A percentile compares a stretch with the other conserved stretches of the same genome.
Evolutionary conservation across 441 rosid species (phyloP).

Genomic region (Lepidium campestre): DNA sequence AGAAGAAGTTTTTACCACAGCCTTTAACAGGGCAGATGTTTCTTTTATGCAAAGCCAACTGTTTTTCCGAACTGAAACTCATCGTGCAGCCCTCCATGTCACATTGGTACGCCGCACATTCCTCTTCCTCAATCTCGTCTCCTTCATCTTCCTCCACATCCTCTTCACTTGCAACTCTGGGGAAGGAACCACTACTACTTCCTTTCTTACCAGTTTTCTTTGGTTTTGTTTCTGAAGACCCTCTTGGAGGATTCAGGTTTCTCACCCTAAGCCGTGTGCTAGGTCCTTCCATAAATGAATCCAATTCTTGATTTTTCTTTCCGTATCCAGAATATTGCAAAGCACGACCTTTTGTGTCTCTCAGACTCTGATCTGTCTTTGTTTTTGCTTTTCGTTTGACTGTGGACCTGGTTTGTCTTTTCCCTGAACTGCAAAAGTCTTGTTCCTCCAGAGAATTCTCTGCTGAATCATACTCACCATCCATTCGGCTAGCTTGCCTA

Average conservation of each 20-base stretch:
- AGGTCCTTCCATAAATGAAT: slow-evolving; percentile 61
- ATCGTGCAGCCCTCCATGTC: slow-evolving; percentile 92
- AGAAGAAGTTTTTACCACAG: slow-evolving; percentile 89
- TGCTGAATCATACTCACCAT: slow-evolving; percentile 40
- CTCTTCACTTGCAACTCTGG: slow-evolving; percentile 37
- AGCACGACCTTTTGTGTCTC: slow-evolving; percentile 21
- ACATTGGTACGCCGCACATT: slow-evolving; percentile 42
- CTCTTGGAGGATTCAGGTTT: slow-evolving; percentile 43
- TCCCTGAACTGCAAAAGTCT: slow-evolving; percentile 29
- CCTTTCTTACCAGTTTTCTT: slow-evolving; percentile 51
- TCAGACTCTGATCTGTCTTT: slow-evolving; percentile 26
- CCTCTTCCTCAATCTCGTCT: slow-evolving; percentile 39
- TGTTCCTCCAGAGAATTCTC: slow-evolving; percentile 37
- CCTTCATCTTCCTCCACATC: slow-evolving; percentile 37
- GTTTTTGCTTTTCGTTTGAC: slow-evolving; percentile 37
- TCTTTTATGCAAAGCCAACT: slow-evolving; percentile 73
- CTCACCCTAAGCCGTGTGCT: slow-evolving; percentile 82
- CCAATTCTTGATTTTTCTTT: slow-evolving; percentile 40
- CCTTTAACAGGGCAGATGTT: slow-evolving; percentile 89
- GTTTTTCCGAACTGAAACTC: slow-evolving; percentile 72
- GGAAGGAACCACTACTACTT: slow-evolving; percentile 30
- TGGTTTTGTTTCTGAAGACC: slow-evolving; percentile 35
- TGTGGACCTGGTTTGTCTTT: slow-evolving; percentile 36
- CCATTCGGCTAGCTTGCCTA: slow-evolving; percentile 30
- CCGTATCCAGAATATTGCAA: slow-evolving; percentile 27